Evolutionary conservation across 371 early-diverging fungal genomes (phyloP).

Genomic region (Saksenaea vasiformis): DNA sequence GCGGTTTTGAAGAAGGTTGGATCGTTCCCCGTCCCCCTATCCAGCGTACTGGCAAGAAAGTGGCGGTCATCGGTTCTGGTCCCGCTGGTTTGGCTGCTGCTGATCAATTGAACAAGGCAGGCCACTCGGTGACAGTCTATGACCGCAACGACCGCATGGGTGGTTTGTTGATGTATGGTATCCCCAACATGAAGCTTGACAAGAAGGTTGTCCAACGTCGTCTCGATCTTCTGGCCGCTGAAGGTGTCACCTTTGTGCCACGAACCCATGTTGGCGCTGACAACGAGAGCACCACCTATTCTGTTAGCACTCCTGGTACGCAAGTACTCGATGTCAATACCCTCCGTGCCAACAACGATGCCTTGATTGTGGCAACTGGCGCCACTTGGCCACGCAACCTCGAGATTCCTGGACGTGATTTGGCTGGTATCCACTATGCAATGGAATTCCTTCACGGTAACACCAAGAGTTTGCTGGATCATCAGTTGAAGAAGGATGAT

Average conservation of each 20-base stretch:
- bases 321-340: slow-evolving; percentile 49
- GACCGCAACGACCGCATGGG: slow-evolving; percentile 96
- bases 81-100: slow-evolving; percentile 97
- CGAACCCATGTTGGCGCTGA: slow-evolving; percentile 79
- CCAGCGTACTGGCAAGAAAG: slow-evolving; percentile 77
- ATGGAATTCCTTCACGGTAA: slow-evolving; percentile 95
- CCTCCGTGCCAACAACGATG: slow-evolving; percentile 74
- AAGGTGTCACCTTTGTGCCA: slow-evolving; percentile 88
- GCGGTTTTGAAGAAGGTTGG: slow-evolving; percentile 95
- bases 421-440: slow-evolving; percentile 94
- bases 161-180: slow-evolving; percentile 97
- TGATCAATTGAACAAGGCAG: slow-evolving; percentile 96
- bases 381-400: slow-evolving; percentile 97
- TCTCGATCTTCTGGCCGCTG: slow-evolving; percentile 87
- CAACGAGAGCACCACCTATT: neutral
- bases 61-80: slow-evolving; percentile 94
- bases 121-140: slow-evolving; percentile 92
- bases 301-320: slow-evolving; percentile 52
- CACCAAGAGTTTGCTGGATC: slow-evolving; percentile 85
- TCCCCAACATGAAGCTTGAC: slow-evolving; percentile 99
- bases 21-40: slow-evolving; percentile 83
- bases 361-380: slow-evolving; percentile 88
- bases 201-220: slow-evolving; percentile 93
- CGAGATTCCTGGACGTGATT: slow-evolving; percentile 82
- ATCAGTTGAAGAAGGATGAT: slow-evolving; percentile 67